Evolutionary conservation across 176 grass and related monocot species (phyloP), one percentile per base, ranked within the genome.

Genomic region (Hyparrhenia diplandra): DNA sequence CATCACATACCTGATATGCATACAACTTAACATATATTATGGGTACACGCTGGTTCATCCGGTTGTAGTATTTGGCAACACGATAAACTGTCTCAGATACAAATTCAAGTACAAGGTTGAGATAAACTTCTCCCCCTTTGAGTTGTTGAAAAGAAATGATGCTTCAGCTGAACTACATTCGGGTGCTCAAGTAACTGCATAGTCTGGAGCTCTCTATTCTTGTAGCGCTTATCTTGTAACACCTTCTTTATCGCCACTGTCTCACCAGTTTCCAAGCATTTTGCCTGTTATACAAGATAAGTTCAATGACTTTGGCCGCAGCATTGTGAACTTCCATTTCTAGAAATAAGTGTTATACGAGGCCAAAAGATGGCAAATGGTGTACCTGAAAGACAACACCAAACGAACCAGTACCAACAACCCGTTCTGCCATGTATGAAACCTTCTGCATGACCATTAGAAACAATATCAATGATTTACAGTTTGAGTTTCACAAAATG

Each of bases 181-280:
- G 92, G 94, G 91, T 97, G 94, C 46, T 90, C 84, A 80, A 94
- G 92, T 69, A 94, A 76, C 51, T 92, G 94, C 94, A 97, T 94
- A 64, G 93, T 92, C 88, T 97, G 92, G 40, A 97, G 87, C 62
- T 97, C 94, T 80, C 94, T 94, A 78, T 97, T 97, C 81, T 97
- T 97, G 68, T 97, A 97, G 76, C 94, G 83, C 83, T 97, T 97
- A 88, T 97, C 94, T 85, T 97, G 94, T 71, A 97, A 79, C 32
- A 97, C 94, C 85, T 97, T 97, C 75, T 97, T 97, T 77, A 94
- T 97, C 27, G 94, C 94, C 57, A 97, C 94, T 12, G 89, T 94
- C 73, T 97, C 94, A 52, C 85, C 89, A 84, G 94, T 90, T 87
- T 97, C 92, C 58, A 97, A 82, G 42, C 87, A 94, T 45, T 97